Percentiles rank a stretch among this genome's conserved stretches.
Evolutionary conservation across 139 green algal species (phyloP).

Genomic region (Coelastrella sp.): DNA sequence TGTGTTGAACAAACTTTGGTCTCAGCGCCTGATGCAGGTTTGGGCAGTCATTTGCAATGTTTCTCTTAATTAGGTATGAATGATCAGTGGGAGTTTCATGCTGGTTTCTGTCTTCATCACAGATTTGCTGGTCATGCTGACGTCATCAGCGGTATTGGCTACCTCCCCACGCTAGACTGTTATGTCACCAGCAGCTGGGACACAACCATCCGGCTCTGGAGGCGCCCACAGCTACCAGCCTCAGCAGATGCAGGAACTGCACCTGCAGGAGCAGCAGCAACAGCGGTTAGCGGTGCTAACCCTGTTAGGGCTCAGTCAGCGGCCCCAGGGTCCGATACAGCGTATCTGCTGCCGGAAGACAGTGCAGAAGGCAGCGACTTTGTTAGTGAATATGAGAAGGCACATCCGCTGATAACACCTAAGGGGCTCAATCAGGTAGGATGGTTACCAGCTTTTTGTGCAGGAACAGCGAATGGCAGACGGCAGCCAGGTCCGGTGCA

Average conservation of each 20-base stretch:
- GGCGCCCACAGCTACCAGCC: constrained; percentile 25
- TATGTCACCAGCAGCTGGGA: constrained; percentile 66
- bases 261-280: constrained; percentile 22
- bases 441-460: neutral
- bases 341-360: constrained; percentile 55
- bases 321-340: neutral
- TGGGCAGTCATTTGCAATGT: no score
- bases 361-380: constrained; percentile 57
- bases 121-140: constrained; percentile 74
- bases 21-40: no score
- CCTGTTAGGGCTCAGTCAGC: neutral
- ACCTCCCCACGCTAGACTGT: constrained; percentile 63
- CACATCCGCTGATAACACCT: constrained; percentile 68
- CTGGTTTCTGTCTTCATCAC: neutral
- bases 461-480: no score
- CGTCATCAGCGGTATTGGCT: constrained; percentile 69
- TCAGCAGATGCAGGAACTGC: neutral
- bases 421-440: constrained; percentile 61
- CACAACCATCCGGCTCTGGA: constrained; percentile 57
- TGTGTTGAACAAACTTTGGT: no score
- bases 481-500: no score
- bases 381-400: constrained; percentile 71
- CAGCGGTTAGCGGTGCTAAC: no score
- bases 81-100: no score
- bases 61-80: no score